Conservation (phyloP, 2,329 filamentous ascomycete genomes). For the Aspergillus intermedius region DNA sequence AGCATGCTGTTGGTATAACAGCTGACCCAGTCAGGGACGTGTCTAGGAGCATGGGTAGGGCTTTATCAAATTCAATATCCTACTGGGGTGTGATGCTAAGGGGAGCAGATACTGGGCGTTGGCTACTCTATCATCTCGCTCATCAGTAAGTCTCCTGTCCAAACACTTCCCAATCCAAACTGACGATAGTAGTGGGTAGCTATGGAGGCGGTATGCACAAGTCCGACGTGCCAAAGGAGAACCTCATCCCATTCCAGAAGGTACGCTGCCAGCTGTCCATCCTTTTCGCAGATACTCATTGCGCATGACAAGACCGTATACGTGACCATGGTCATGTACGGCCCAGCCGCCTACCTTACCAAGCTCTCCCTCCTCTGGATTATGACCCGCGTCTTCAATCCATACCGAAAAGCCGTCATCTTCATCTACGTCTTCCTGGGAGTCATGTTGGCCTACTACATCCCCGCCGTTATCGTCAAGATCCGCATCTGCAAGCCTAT, state of each 20-base stretch:
- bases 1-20: neutral
- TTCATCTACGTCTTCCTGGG: slow-evolving; percentile 36
- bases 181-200: slow-evolving; percentile 20
- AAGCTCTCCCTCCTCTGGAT: slow-evolving; percentile 42
- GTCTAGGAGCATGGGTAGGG: slow-evolving; percentile 12
- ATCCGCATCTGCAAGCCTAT: slow-evolving; percentile 40
- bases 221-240: slow-evolving; percentile 23
- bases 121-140: slow-evolving; percentile 18
- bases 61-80: neutral
- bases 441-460: slow-evolving; percentile 36
- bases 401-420: slow-evolving; percentile 34
- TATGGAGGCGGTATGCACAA: slow-evolving; percentile 34
- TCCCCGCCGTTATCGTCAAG: slow-evolving; percentile 38
- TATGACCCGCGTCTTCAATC: slow-evolving; percentile 39
- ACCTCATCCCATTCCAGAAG: slow-evolving; percentile 31
- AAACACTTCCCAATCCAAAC: neutral
- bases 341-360: slow-evolving; percentile 39
- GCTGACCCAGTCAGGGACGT: slow-evolving; percentile 9
- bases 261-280: slow-evolving; percentile 13
- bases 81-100: neutral
- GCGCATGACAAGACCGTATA: slow-evolving; percentile 31
- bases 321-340: slow-evolving; percentile 41
- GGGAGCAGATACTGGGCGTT: slow-evolving; percentile 13
- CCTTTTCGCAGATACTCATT: neutral
- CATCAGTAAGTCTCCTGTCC: slow-evolving; percentile 13